Evolutionary conservation across 148 eudicot species (phyloP).

Genomic region (Oxyria digyna): DNA sequence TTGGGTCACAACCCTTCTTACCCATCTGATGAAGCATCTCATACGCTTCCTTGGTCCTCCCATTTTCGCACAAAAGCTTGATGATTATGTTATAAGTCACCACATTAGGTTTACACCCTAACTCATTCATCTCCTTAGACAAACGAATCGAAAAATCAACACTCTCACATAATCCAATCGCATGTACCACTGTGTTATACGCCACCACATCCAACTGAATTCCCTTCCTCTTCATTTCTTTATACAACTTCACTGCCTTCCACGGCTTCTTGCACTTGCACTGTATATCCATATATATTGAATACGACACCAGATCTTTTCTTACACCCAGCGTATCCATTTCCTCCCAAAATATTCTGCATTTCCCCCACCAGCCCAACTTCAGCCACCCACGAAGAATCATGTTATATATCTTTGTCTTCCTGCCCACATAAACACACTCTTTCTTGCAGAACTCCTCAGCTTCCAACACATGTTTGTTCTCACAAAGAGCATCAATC

Average conservation of each 20-base stretch:
- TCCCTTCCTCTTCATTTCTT: slow-evolving; percentile 76
- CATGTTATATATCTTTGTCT: slow-evolving; percentile 64
- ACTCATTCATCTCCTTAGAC: slow-evolving; percentile 65
- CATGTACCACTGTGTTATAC: slow-evolving; percentile 66
- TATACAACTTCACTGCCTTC: slow-evolving; percentile 75
- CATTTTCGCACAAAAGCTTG: slow-evolving; percentile 77
- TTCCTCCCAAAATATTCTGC: slow-evolving; percentile 87
- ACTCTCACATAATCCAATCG: slow-evolving; percentile 63
- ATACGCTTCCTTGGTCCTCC: slow-evolving; percentile 63
- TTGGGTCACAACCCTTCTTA: slow-evolving; percentile 50
- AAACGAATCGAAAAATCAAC: slow-evolving; percentile 70
- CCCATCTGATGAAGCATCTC: slow-evolving; percentile 47
- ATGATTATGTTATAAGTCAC: slow-evolving; percentile 62
- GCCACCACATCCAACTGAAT: slow-evolving; percentile 80
- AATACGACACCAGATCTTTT: slow-evolving; percentile 74
- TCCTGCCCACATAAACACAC: slow-evolving; percentile 16
- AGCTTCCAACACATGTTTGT: slow-evolving; percentile 84
- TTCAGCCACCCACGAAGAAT: slow-evolving; percentile 81
- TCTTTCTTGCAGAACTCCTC: slow-evolving; percentile 50
- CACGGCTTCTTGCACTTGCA: slow-evolving; percentile 83
- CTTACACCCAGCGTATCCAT: slow-evolving; percentile 59
- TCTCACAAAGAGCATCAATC: slow-evolving; percentile 85
- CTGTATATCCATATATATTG: slow-evolving; percentile 83
- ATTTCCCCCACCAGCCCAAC: slow-evolving; percentile 84
- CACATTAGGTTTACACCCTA: slow-evolving; percentile 58